A percentile compares a stretch with the other conserved stretches of the same genome.
These are phyloP conservation scores for Plasmodiophora brassicae DNA, from an alignment of 208 protist species.

Conservation along the genomic window DNA sequence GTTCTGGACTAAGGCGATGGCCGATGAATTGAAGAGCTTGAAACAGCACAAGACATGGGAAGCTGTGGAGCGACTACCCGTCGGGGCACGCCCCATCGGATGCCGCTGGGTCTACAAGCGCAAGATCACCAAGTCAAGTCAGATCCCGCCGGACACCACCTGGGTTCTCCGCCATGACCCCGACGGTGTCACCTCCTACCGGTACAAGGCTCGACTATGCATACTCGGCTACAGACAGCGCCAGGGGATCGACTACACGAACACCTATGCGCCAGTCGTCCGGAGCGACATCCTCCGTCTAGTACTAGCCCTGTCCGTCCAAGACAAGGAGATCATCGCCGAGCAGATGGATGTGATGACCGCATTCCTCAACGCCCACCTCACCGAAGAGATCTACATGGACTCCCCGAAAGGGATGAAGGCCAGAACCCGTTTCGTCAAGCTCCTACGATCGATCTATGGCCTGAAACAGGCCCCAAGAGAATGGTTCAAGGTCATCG, in stretches of 20 bases:
- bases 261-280: not conserved
- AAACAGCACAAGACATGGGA: slow-evolving; percentile 15
- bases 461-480: not conserved
- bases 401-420: not conserved
- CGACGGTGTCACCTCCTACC: not conserved
- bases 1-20: too few relatives aligned
- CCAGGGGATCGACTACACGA: not conserved
- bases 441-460: not conserved
- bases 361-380: not conserved
- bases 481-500: not conserved
- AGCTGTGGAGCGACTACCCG: not conserved
- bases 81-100: not conserved
- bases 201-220: not conserved
- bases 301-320: not conserved
- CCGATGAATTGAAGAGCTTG: too few relatives aligned
- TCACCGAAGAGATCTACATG: slow-evolving; percentile 10
- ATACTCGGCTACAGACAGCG: not conserved
- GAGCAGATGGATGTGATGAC: not conserved
- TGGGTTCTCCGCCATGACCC: not conserved
- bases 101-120: not conserved
- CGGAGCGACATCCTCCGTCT: not conserved
- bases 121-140: not conserved
- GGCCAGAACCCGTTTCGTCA: not conserved
- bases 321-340: not conserved
- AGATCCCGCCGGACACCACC: not conserved